A percentile compares a stretch with the other conserved stretches of the same genome.
These are phyloP conservation scores for Wickerhamomyces rabaulensis DNA, from an alignment of 805 yeast genomes.

Conservation along the genomic window DNA sequence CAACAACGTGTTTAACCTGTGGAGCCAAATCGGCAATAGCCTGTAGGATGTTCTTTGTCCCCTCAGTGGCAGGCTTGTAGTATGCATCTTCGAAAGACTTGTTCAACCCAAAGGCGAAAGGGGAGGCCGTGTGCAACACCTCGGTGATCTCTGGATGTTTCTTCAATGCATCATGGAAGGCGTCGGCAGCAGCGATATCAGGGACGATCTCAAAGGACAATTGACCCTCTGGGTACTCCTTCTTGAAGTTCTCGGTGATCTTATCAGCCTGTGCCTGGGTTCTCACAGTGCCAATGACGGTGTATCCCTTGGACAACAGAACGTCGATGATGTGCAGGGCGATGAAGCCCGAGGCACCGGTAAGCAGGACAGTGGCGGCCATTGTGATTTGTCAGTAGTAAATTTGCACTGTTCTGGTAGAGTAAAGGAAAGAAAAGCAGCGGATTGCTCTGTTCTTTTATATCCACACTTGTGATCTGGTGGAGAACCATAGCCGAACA, in stretches of 20 bases:
- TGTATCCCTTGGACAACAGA: constrained; percentile 33
- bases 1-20: constrained; percentile 41
- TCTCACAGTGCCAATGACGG: constrained; percentile 43
- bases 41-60: constrained; percentile 46
- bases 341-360: constrained; percentile 47
- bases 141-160: constrained; percentile 45
- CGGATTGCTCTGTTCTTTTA: background rate
- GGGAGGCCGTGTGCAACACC: constrained; percentile 60
- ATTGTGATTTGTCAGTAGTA: background rate
- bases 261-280: constrained; percentile 31
- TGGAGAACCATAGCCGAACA: background rate
- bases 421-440: too few species aligned
- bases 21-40: constrained; percentile 40
- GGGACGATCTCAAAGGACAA: constrained; percentile 41
- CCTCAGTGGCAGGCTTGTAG: constrained; percentile 50
- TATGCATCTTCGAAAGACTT: constrained; percentile 43
- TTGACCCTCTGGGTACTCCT: constrained; percentile 27
- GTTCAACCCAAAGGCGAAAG: constrained; percentile 40
- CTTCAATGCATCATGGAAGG: constrained; percentile 41
- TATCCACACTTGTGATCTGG: background rate
- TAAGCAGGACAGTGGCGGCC: constrained; percentile 31
- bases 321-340: constrained; percentile 38
- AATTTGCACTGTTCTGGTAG: too few species aligned
- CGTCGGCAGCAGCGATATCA: constrained; percentile 41
- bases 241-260: constrained; percentile 25